These are phyloP conservation scores for Pseudoturritis turrita DNA, from an alignment of 345 rosid species.

Conservation along the genomic window DNA sequence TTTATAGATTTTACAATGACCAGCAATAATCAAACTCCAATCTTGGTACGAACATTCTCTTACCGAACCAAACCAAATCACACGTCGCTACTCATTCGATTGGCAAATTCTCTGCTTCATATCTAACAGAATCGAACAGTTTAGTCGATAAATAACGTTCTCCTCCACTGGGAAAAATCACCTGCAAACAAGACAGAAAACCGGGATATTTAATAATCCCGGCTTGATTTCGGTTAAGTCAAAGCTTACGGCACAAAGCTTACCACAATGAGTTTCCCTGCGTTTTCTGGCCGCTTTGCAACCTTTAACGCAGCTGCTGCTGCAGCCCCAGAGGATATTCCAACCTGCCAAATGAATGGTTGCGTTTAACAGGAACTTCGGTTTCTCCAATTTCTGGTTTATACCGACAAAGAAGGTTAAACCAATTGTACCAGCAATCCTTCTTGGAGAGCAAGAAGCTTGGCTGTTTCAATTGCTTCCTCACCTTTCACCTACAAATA, in stretches of 20 bases:
- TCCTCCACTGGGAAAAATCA: constrained; percentile 61
- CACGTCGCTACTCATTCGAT: constrained; percentile 29
- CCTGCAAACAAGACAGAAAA: constrained; percentile 39
- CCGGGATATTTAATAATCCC: not conserved
- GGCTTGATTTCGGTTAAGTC: not conserved
- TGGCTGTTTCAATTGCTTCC: constrained; percentile 52
- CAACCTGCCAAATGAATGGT: constrained; percentile 37
- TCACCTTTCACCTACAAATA: constrained; percentile 49
- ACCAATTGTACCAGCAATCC: constrained; percentile 41
- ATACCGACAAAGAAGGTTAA: not conserved
- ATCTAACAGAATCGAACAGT: constrained; percentile 52
- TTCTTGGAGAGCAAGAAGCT: constrained; percentile 49
- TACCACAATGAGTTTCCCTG: constrained; percentile 55
- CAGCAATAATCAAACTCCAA: not conserved
- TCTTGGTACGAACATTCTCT: not conserved
- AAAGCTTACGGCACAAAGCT: not conserved
- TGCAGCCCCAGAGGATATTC: constrained; percentile 70
- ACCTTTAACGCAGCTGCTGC: constrained; percentile 53
- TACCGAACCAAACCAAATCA: not conserved
- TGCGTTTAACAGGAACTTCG: not conserved
- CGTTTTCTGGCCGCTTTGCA: constrained; percentile 58
- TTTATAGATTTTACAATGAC: not conserved
- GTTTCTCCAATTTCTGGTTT: not conserved
- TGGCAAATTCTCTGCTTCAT: constrained; percentile 53
- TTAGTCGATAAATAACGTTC: constrained; percentile 66